Conservation (phyloP, 1,139 yeast species). For the Saccharomycopsis hybrid region DNA sequence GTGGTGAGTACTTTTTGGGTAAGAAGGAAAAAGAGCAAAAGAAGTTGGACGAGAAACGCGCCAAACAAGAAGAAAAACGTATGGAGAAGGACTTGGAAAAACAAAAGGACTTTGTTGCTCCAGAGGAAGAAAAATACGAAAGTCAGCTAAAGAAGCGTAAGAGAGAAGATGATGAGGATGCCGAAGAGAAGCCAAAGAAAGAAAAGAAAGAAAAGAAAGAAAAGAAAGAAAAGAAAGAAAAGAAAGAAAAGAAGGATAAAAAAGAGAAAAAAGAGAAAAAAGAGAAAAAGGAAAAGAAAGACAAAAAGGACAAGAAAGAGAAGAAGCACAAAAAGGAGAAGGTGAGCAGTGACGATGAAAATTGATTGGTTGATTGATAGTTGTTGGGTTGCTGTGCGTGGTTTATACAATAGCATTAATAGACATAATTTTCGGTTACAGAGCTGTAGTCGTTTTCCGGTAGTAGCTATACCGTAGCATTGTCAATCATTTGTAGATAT, state of each 20-base stretch:
- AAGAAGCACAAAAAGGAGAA: conserved; percentile 4
- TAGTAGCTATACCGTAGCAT: too few species aligned
- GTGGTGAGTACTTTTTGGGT: conserved; percentile 96
- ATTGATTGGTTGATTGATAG: conserved; percentile 56
- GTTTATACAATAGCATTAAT: conserved; percentile 37
- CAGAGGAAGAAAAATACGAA: conserved; percentile 49
- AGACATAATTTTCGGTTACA: conserved; percentile 71
- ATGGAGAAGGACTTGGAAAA: conserved; percentile 63
- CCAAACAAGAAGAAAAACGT: conserved; percentile 66
- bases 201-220: conserved; percentile 24
- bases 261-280: conserved; percentile 21
- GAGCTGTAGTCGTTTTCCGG: conserved; percentile 50
- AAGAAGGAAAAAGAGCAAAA: conserved; percentile 72
- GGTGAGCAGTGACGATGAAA: conserved; percentile 30
- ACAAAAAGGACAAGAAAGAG: conserved; percentile 13
- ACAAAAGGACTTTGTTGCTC: conserved; percentile 76
- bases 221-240: conserved; percentile 21
- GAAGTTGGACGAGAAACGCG: conserved; percentile 71
- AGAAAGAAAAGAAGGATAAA: conserved; percentile 23
- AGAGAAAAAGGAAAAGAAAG: conserved; percentile 4
- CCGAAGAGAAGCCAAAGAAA: conserved; percentile 26
- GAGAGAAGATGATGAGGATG: conserved; percentile 24
- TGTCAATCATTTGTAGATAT: too few species aligned
- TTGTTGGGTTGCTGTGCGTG: conserved; percentile 79
- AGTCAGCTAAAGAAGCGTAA: conserved; percentile 28